These are phyloP conservation scores for Claviceps spartinae DNA, from an alignment of 2,329 filamentous ascomycete genomes.

Conservation along the genomic window DNA sequence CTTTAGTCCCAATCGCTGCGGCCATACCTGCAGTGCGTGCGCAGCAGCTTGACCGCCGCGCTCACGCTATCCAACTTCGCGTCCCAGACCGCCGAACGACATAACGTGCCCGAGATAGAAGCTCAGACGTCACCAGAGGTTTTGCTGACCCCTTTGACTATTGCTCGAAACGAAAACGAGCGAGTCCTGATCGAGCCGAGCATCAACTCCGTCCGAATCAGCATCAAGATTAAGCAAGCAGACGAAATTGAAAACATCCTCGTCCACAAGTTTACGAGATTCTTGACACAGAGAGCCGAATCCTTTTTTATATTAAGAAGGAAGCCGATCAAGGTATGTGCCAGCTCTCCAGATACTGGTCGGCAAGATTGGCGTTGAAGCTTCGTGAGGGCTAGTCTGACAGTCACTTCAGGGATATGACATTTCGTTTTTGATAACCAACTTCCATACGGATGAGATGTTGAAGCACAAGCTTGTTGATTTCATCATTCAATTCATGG, in stretches of 20 bases:
- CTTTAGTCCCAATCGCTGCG: conserved; percentile 84
- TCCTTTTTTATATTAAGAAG: conserved; percentile 92
- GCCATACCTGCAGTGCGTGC: conserved; percentile 91
- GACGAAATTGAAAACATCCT: conserved; percentile 98
- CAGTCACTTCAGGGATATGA: conserved; percentile 64
- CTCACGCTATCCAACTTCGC: conserved; percentile 88
- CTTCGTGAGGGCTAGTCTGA: not conserved
- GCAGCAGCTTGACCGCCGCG: conserved; percentile 84
- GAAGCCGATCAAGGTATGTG: conserved; percentile 78
- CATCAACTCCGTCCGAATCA: conserved; percentile 92
- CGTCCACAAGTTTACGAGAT: conserved; percentile 96
- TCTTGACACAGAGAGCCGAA: conserved; percentile 90
- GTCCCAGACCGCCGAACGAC: conserved; percentile 87
- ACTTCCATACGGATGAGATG: conserved; percentile 98
- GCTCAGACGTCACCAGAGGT: conserved; percentile 87
- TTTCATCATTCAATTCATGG: conserved; percentile 99
- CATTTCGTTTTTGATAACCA: conserved; percentile 96
- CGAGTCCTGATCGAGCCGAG: conserved; percentile 90
- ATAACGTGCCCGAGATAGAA: conserved; percentile 97
- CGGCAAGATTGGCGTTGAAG: not conserved
- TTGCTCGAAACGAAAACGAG: conserved; percentile 95
- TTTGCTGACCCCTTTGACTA: conserved; percentile 75
- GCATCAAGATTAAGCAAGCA: conserved; percentile 98
- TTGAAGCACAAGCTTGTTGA: conserved; percentile 98
- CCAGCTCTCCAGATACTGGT: not conserved